Conservation (phyloP, 2,329 filamentous ascomycete genomes). For the Fusarium nygamai region DNA sequence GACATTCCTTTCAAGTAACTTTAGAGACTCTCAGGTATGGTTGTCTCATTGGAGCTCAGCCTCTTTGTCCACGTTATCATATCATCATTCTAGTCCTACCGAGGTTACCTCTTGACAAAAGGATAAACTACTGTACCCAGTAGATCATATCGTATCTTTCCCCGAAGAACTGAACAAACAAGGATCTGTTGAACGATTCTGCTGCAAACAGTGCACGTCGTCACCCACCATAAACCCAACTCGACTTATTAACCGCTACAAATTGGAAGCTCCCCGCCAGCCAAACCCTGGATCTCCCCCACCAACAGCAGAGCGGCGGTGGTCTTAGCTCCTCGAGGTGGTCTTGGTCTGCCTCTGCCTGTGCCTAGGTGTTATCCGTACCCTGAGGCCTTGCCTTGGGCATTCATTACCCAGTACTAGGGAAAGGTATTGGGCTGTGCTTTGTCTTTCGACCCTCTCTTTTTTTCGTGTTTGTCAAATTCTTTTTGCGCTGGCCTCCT, state of each 20-base stretch:
- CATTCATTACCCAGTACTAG: conserved; percentile 12
- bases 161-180: neutral
- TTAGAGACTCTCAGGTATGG: neutral
- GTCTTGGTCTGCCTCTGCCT: neutral
- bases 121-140: neutral
- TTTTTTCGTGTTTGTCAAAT: conserved; percentile 4
- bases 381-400: conserved; percentile 13
- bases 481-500: neutral
- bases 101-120: neutral
- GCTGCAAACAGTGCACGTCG: conserved; percentile 26
- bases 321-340: conserved; percentile 26
- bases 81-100: neutral
- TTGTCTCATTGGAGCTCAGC: conserved; percentile 7
- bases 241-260: conserved; percentile 1
- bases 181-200: neutral
- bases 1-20: neutral
- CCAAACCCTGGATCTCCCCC: conserved; percentile 21
- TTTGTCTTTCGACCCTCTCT: conserved; percentile 19
- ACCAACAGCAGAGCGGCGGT: conserved; percentile 11
- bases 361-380: neutral
- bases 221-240: conserved; percentile 20
- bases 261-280: conserved; percentile 15
- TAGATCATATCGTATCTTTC: neutral
- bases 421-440: conserved; percentile 28
- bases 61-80: conserved; percentile 15